Evolutionary conservation across 2,329 filamentous ascomycete species (phyloP).

Genomic region (Aschersonia sp.): DNA sequence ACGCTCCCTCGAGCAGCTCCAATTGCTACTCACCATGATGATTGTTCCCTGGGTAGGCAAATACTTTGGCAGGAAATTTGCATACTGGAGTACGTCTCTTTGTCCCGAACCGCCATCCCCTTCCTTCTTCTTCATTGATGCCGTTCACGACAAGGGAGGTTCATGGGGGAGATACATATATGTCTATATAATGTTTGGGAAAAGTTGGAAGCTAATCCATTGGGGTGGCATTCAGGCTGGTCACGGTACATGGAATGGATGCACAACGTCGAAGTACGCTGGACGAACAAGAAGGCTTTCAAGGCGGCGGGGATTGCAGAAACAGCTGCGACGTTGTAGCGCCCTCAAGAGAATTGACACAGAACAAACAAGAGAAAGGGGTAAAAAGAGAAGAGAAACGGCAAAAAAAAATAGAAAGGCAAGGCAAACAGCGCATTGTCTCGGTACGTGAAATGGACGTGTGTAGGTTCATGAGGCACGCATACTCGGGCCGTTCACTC

Average conservation of each 20-base stretch:
- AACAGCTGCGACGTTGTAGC: conserved; percentile 39
- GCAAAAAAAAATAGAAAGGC: neutral
- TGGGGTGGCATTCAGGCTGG: conserved; percentile 48
- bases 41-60: conserved; percentile 88
- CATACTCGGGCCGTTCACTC: no score
- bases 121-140: neutral
- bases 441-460: no score
- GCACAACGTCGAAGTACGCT: conserved; percentile 60
- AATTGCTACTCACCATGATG: conserved; percentile 87
- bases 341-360: no score
- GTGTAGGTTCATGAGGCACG: no score
- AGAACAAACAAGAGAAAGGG: no score
- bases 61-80: conserved; percentile 86
- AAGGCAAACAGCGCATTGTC: no score
- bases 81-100: conserved; percentile 69
- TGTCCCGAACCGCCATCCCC: neutral
- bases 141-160: no score
- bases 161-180: no score
- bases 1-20: conserved; percentile 82
- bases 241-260: conserved; percentile 89
- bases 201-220: no score
- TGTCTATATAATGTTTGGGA: no score
- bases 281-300: conserved; percentile 48
- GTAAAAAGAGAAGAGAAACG: neutral
- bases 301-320: conserved; percentile 48